A percentile compares a stretch with the other conserved stretches of the same genome.
Conservation (phyloP, 345 rosid species). For the Linum tenue region DNA sequence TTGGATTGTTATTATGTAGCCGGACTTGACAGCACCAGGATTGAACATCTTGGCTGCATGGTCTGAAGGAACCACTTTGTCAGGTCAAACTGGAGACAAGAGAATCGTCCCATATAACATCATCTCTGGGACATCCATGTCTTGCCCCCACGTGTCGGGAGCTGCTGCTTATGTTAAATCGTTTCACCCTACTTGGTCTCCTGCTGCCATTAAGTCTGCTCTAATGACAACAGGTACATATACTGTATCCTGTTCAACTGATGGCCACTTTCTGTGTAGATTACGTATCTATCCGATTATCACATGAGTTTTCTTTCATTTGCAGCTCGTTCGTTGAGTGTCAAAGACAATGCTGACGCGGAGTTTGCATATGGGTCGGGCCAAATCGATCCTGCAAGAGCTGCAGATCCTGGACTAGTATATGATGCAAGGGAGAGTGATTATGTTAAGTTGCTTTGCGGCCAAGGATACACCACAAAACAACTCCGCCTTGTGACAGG, state of each 20-base stretch:
- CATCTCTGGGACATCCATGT: no score
- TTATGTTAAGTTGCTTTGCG: slow-evolving; percentile 34
- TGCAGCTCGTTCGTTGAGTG: slow-evolving; percentile 36
- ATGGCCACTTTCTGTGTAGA: background rate
- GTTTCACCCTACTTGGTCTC: no score
- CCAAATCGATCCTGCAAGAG: slow-evolving; percentile 37
- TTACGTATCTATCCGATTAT: slow-evolving; percentile 8
- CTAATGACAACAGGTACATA: background rate
- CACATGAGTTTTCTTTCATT: background rate
- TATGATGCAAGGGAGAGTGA: slow-evolving; percentile 15
- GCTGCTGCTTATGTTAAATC: no score
- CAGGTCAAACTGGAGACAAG: slow-evolving; percentile 7
- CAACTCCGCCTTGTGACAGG: slow-evolving; percentile 21
- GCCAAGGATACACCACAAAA: slow-evolving; percentile 20
- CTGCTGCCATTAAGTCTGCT: no score
- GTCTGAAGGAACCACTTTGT: slow-evolving; percentile 17
- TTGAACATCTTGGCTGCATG: slow-evolving; percentile 35
- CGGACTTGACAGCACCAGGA: slow-evolving; percentile 42
- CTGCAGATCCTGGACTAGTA: slow-evolving; percentile 16
- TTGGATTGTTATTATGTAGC: slow-evolving; percentile 19
- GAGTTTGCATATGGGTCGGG: slow-evolving; percentile 55
- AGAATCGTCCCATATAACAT: background rate
- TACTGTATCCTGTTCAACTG: no score
- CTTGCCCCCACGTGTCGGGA: no score
- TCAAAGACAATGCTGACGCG: slow-evolving; percentile 14